Evolutionary conservation across 2,329 filamentous ascomycete species (phyloP), one percentile per base, ranked within the genome.

Genomic region (Botrytis aclada): DNA sequence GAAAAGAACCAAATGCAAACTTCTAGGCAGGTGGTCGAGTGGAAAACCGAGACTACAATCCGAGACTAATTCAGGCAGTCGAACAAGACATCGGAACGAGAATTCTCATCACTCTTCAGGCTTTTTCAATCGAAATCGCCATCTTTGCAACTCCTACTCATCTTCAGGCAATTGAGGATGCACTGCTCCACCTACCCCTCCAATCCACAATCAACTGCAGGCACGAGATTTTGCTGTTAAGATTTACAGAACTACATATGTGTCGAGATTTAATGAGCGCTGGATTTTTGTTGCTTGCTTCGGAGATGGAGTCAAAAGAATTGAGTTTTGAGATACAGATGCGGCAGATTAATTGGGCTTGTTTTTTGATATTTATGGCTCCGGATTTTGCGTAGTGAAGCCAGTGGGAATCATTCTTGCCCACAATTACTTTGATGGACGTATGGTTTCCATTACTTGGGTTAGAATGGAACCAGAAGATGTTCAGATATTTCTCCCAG

Each of bases 181-280:
- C 4, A n/a, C 7, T 41, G 0, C 0, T 41, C 14, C 1, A 25
- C 32, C 22, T 29, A n/a, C 16, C 20, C 20, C 2, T 1, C 22
- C 25, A 20, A 32, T 16, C 25, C 9, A 9, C 10, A 16, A 4
- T 8, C 25, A 29, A 29, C 6, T 4, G 16, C 25, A 6, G n/a
- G 5, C 9, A 25, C 9, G 20, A 1, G 6, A 32, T 39, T 5
- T 2, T 41, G 14, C 14, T 0, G 1, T 6, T 10, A 10, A 12
- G 34, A 1, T 63, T 63, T 25, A 3, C 18, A 9, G 9, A 6
- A n/a, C 2, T 39, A 14, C 4, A 1, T n/a, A 8, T 8, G 2
- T 39, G 14, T 22, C 29, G 2, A 29, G 22, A 67, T 18, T 0
- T 4, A 7, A n/a, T n/a, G 16, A 62, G 3, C 1, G 7, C 1